These are phyloP conservation scores for Typha latifolia DNA, from an alignment of 176 grass and related monocot genomes.

Conservation along the genomic window DNA sequence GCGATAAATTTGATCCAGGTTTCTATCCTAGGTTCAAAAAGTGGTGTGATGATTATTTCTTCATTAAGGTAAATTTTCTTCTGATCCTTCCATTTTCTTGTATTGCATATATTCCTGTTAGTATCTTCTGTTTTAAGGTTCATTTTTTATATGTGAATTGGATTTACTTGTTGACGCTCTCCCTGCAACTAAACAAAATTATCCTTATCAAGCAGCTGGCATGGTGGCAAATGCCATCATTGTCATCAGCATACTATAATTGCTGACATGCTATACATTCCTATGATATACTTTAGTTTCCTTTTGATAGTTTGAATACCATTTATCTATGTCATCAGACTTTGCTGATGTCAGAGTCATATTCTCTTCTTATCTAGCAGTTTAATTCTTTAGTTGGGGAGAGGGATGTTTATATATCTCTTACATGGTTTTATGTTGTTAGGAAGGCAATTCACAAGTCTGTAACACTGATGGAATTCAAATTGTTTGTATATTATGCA, in stretches of 20 bases:
- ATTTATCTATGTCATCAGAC: no score
- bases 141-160: not conserved
- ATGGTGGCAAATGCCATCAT: not conserved
- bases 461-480: not conserved
- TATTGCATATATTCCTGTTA: no score
- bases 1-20: slow-evolving; percentile 90
- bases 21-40: slow-evolving; percentile 98
- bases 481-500: not conserved
- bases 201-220: no score
- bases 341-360: no score
- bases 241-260: no score
- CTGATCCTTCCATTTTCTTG: not conserved
- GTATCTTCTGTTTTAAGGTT: not conserved
- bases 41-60: slow-evolving; percentile 99
- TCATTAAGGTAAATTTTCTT: slow-evolving; percentile 61
- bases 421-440: not conserved
- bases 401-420: not conserved
- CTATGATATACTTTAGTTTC: no score
- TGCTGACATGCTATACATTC: no score
- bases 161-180: no score
- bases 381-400: not conserved
- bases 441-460: not conserved
- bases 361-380: not conserved
- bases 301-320: no score
- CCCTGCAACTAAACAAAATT: no score